These are phyloP conservation scores for Arthroderma sp. DNA, from an alignment of 2,329 filamentous ascomycete species.

Conservation along the genomic window DNA sequence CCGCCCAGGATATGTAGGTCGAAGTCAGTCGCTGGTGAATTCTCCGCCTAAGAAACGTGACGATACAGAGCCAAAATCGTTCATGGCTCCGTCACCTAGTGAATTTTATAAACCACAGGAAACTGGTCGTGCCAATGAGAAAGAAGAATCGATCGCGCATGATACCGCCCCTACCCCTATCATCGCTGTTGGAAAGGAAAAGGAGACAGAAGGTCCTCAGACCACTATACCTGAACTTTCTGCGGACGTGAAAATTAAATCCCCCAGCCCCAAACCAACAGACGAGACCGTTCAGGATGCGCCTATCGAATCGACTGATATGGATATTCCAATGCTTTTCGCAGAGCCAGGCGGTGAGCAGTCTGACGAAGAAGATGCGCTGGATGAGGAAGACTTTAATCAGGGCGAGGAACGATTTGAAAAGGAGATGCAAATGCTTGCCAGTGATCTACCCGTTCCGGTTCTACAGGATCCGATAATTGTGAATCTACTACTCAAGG, in stretches of 20 bases:
- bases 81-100: conserved; percentile 6
- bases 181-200: neutral
- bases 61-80: conserved; percentile 6
- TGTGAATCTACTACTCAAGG: conserved; percentile 28
- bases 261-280: no score
- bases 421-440: conserved; percentile 30
- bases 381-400: conserved; percentile 36
- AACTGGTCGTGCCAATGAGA: no score
- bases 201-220: neutral
- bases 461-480: conserved; percentile 30
- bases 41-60: conserved; percentile 20
- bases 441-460: conserved; percentile 29
- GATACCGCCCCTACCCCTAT: no score
- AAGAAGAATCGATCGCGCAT: no score
- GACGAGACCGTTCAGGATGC: no score
- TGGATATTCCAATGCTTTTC: conserved; percentile 16
- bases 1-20: conserved; percentile 21
- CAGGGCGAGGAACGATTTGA: conserved; percentile 33
- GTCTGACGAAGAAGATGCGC: conserved; percentile 31
- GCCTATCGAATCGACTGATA: neutral
- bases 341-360: conserved; percentile 30
- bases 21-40: conserved; percentile 7
- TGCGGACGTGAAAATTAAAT: no score
- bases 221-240: no score
- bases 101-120: neutral